Conservation (phyloP, 495 filamentous ascomycete species). For the Neurospora hispaniola region DNA sequence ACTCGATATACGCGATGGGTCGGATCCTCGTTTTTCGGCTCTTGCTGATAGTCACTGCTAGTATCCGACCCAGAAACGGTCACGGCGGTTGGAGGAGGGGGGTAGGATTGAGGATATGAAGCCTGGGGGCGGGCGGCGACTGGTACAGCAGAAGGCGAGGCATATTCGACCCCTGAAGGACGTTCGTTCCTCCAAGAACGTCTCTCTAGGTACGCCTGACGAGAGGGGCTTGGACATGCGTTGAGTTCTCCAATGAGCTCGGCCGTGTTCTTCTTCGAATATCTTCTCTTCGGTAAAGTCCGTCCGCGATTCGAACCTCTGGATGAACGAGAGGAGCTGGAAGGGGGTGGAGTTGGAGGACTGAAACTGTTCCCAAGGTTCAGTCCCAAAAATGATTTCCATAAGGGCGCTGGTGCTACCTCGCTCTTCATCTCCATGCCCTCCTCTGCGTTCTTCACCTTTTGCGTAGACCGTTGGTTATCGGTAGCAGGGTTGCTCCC, state of each 20-base stretch:
- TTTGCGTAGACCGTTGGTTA: background rate
- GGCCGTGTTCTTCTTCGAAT: background rate
- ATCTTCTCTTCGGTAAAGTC: background rate
- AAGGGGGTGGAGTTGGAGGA: background rate
- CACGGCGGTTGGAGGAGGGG: background rate
- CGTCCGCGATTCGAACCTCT: background rate
- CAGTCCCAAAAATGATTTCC: background rate
- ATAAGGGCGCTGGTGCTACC: background rate
- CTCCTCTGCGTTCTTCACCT: background rate
- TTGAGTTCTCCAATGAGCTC: background rate
- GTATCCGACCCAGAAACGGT: background rate
- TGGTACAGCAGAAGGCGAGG: background rate
- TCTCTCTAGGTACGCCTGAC: background rate
- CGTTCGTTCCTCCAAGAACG: background rate
- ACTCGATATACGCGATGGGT: background rate
- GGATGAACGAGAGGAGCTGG: background rate
- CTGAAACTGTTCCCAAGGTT: background rate
- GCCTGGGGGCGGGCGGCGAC: background rate
- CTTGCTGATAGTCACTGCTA: background rate
- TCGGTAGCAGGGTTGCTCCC: background rate
- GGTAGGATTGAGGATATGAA: background rate
- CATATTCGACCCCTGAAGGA: background rate
- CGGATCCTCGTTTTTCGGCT: background rate
- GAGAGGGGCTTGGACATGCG: background rate
- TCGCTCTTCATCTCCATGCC: background rate